phyloP scores from a whole-genome alignment of 176 grass and related monocot genomes.

The Coix lacrymajobi region DNA sequence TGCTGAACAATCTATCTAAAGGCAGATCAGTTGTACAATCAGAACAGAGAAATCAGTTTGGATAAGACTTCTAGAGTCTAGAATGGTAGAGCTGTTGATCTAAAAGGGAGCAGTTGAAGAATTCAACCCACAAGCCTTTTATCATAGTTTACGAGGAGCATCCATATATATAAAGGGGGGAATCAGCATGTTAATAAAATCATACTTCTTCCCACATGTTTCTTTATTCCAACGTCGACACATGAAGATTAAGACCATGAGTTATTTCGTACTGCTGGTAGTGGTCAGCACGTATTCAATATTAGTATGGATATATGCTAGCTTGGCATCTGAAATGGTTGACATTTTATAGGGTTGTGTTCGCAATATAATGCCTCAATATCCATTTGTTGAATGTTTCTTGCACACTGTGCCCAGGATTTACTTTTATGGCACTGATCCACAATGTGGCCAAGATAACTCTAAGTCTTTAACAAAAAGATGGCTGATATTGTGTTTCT shows the following conservation, averaged over 20 bases:
- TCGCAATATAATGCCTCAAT: not conserved
- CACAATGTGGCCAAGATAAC: not conserved
- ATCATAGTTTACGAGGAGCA: not conserved
- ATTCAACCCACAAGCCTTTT: constrained; percentile 15
- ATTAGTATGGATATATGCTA: not conserved
- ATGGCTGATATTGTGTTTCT: not conserved
- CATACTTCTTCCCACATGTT: not conserved
- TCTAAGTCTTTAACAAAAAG: not conserved
- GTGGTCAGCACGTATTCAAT: constrained; percentile 32
- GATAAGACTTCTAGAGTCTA: not conserved
- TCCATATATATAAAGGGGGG: not conserved
- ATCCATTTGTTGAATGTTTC: constrained; percentile 8
- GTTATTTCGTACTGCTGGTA: constrained; percentile 14
- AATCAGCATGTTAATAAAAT: constrained; percentile 5
- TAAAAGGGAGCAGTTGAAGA: not conserved
- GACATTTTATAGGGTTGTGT: not conserved
- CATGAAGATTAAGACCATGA: constrained; percentile 12
- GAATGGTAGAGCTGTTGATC: not conserved
- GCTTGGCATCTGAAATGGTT: not conserved
- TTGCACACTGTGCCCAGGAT: not conserved
- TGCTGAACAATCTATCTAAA: constrained; percentile 11
- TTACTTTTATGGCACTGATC: not conserved
- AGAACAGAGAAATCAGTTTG: not conserved
- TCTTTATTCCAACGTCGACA: not conserved
- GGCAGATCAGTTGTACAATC: not conserved